Evolutionary conservation across 768 basidiomycete species (phyloP).

Genomic region (Auriscalpium vulgare): DNA sequence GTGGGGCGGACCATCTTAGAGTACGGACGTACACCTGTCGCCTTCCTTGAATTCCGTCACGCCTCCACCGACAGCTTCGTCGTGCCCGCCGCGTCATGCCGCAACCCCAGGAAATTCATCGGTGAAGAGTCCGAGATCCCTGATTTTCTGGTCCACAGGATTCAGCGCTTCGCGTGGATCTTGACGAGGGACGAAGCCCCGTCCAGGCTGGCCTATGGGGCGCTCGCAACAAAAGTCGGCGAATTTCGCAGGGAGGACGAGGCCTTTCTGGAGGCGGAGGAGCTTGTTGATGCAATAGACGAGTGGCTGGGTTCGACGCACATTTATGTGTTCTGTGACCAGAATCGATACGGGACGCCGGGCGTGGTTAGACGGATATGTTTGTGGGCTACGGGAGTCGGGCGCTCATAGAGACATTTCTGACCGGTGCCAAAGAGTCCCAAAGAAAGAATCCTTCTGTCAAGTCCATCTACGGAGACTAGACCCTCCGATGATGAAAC

Average conservation of each 20-base stretch:
- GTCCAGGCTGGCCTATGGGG: conserved; percentile 7
- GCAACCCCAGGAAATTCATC: conserved; percentile 15
- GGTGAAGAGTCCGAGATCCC: conserved; percentile 12
- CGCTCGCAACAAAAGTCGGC: neutral
- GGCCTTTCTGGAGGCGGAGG: conserved; percentile 2
- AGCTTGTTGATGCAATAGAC: no score
- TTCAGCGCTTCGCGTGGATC: conserved; percentile 13
- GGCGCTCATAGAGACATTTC: no score
- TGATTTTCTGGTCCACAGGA: conserved; percentile 12
- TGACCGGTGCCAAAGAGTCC: no score
- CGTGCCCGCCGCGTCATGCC: conserved; percentile 20
- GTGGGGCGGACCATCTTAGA: no score
- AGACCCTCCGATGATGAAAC: no score
- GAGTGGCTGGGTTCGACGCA: neutral
- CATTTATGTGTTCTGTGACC: no score
- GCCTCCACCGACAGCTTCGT: conserved; percentile 19
- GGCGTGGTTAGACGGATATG: no score
- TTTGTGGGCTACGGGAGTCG: no score
- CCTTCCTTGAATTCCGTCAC: conserved; percentile 20
- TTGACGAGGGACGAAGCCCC: conserved; percentile 14
- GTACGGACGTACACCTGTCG: conserved; percentile 17
- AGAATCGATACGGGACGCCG: no score
- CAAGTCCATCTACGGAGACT: no score
- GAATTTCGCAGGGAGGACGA: neutral
- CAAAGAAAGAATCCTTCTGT: no score